Evolutionary conservation across 1,284 basidiomycete species (phyloP).

Genomic region (Meira nashicola): DNA sequence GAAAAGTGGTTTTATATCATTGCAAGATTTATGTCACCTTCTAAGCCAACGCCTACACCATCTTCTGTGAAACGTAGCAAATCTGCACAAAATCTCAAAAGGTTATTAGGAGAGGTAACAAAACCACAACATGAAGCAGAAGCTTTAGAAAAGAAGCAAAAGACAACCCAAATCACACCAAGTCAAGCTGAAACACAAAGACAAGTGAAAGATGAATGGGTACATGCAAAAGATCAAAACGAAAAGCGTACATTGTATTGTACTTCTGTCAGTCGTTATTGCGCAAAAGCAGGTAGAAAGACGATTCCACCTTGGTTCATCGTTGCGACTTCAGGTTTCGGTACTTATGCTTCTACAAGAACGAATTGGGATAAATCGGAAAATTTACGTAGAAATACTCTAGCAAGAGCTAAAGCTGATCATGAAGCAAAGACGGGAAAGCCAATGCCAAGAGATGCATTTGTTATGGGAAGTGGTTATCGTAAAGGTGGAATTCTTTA

Average conservation of each 20-base stretch:
- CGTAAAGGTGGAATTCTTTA: constrained; percentile 9
- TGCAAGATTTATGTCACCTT: constrained; percentile 21
- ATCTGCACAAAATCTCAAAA: constrained; percentile 11
- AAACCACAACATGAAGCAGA: constrained; percentile 16
- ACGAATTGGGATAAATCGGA: constrained; percentile 40
- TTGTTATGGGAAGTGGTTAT: not conserved
- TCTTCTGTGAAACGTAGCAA: not conserved
- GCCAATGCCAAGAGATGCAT: constrained; percentile 4
- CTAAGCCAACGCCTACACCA: not conserved
- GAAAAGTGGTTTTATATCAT: constrained; percentile 42
- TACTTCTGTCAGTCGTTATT: constrained; percentile 34
- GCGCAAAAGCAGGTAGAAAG: constrained; percentile 30
- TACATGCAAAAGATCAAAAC: not conserved
- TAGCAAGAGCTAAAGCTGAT: not conserved
- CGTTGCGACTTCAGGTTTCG: constrained; percentile 37
- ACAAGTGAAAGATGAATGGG: not conserved
- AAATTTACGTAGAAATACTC: constrained; percentile 17
- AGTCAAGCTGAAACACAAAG: constrained; percentile 6
- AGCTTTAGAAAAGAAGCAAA: constrained; percentile 5
- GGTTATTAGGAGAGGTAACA: constrained; percentile 4
- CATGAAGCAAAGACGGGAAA: not conserved
- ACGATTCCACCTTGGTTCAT: constrained; percentile 44
- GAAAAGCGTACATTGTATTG: constrained; percentile 24
- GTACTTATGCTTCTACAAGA: constrained; percentile 20
- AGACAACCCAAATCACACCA: constrained; percentile 1